Percentiles rank a stretch among this genome's conserved stretches.
Conservation (phyloP, 208 protist genomes). For the Acanthamoeba healyi region DNA sequence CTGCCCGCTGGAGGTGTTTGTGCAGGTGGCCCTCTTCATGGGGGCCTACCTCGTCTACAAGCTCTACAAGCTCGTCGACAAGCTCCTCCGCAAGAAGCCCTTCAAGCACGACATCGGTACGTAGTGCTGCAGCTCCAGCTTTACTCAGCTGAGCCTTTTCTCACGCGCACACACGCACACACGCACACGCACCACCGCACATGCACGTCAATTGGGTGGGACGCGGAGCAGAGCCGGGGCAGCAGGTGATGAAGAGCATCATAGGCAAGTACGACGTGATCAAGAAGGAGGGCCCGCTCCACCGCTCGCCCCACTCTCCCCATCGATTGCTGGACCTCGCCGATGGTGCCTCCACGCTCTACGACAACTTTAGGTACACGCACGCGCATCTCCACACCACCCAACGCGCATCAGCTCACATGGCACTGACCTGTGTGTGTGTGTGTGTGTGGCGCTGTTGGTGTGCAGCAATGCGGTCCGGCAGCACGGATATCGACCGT, state of each 20-base stretch:
- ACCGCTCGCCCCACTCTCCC: conserved; percentile 64
- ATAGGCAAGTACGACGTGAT: conserved; percentile 36
- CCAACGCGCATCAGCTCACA: too few relatives aligned
- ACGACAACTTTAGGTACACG: conserved; percentile 58
- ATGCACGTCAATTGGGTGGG: not conserved
- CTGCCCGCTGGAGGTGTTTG: conserved; percentile 52
- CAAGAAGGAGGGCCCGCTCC: conserved; percentile 40
- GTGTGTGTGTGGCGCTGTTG: not conserved
- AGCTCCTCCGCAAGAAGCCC: conserved; percentile 34
- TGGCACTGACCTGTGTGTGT: too few relatives aligned
- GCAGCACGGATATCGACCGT: conserved; percentile 42
- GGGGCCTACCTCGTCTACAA: conserved; percentile 57
- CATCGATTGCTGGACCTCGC: conserved; percentile 9
- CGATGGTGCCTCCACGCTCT: conserved; percentile 22
- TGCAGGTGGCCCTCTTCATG: conserved; percentile 50
- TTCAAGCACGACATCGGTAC: conserved; percentile 22
- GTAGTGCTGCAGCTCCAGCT: not conserved
- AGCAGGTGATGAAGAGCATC: conserved; percentile 38
- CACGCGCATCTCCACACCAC: too few relatives aligned
- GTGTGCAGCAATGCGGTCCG: conserved; percentile 35
- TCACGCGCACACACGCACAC: not conserved
- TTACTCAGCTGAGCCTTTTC: too few relatives aligned
- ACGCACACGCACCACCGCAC: not conserved
- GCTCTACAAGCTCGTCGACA: conserved; percentile 39
- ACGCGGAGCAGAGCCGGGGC: not conserved